Base-by-base conservation (phyloP, 2,329 filamentous ascomycete species). In the Venturia asperata region DNA sequence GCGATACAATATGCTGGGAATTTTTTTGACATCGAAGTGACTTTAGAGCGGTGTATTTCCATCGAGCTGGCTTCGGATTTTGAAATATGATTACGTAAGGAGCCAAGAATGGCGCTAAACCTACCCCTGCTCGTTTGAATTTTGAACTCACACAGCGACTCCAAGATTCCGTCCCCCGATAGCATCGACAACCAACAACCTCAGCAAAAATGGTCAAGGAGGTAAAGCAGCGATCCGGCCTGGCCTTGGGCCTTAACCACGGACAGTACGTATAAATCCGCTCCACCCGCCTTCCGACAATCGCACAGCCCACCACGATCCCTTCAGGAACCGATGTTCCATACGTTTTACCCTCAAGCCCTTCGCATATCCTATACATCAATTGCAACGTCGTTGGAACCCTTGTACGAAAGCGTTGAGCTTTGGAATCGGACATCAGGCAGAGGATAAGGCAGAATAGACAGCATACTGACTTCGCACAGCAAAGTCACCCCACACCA, bases 211-310 rank as follows among this genome's bases (percentile, higher is more conserved):
- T 82, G 80, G 79, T 79, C 70, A 78, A 81, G 77, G 79, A 82
- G 77, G 79, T 81, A 73, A 81, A 81, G 77, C 79, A 81, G 75
- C 79, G 77, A 74, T 79, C 77, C 72, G 80, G 77, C 71, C 9
- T 87, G 75, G 79, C 81, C 77, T 76, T 83, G 74, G 85, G 85
- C 75, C 77, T 86, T 74, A 87, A 87, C 79, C 81, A 81, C 74
- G 85, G 85, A 77, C 84, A 87, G 77, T 85, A 87, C 86, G 76
- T 85, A 39, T 11, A 39, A 43, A 49, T 65, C 19, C 63, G 21
- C 64, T 66, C 41, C 3, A 79, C 70, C 70, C 73, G 71, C 72
- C 69, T 13, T 27, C 69, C 71, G 19, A 5, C n/a, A 58, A 58
- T 37, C 15, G 52, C 69, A 71, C 42, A 41, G 15, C 2, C 47